A percentile compares a stretch with the other conserved stretches of the same genome.
phyloP scores from a whole-genome alignment of 257 asterid genomes.

The Pogostemon cablin region DNA sequence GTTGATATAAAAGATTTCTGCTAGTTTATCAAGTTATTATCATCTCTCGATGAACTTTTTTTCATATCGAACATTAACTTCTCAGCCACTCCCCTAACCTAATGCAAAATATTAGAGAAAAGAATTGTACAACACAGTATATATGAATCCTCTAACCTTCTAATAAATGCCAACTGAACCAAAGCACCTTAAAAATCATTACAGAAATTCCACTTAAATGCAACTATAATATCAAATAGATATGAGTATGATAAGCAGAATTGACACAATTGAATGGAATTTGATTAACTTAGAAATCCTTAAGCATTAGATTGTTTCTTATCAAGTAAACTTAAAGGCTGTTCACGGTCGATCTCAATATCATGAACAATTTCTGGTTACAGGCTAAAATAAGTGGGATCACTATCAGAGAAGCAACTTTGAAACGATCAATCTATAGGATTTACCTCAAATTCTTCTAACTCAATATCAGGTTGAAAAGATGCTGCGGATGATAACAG shows the following conservation, averaged over 20 bases:
- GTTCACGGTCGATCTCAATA: not conserved
- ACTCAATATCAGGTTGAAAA: no score
- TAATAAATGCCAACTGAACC: conserved; percentile 66
- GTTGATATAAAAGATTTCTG: conserved; percentile 75
- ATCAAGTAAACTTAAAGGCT: conserved; percentile 13
- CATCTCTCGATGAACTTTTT: conserved; percentile 75
- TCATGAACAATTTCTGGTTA: conserved; percentile 4
- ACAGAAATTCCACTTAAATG: conserved; percentile 9
- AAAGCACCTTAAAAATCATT: conserved; percentile 62
- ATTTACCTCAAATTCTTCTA: no score
- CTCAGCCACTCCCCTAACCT: conserved; percentile 72
- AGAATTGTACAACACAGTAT: not conserved
- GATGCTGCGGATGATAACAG: no score
- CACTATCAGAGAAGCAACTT: no score
- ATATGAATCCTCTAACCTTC: conserved; percentile 69
- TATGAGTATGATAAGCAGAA: conserved; percentile 1
- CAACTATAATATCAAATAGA: conserved; percentile 1
- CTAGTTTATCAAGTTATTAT: conserved; percentile 57
- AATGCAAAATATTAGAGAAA: conserved; percentile 25
- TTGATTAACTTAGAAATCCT: not conserved
- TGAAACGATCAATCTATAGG: no score
- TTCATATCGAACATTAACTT: conserved; percentile 65
- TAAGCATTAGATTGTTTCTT: not conserved
- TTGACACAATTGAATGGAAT: conserved; percentile 3
- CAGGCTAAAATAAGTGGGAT: no score